These are phyloP conservation scores for Schizochytrium sp. DNA, from an alignment of 108 stramenopile genomes.

Conservation along the genomic window DNA sequence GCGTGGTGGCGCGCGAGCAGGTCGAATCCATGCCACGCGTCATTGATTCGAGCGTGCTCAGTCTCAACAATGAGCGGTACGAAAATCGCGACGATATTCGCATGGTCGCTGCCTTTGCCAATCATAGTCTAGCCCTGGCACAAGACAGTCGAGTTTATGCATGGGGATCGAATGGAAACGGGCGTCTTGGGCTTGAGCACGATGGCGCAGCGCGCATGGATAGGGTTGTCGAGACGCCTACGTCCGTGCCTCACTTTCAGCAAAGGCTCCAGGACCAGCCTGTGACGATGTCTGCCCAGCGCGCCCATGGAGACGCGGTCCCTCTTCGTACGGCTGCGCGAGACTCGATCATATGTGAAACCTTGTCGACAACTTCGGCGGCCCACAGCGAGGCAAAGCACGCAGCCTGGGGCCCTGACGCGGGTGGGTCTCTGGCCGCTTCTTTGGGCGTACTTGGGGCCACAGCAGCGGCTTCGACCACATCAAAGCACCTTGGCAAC, in stretches of 20 bases:
- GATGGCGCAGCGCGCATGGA: background rate
- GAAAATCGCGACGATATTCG: background rate
- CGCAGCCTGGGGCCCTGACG: too few relatives aligned
- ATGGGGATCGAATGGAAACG: background rate
- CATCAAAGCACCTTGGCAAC: background rate
- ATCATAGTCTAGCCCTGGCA: background rate
- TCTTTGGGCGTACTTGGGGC: background rate
- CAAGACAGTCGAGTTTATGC: background rate
- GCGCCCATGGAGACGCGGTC: background rate
- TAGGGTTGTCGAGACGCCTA: background rate
- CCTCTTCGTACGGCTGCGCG: too few relatives aligned
- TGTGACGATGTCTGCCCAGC: background rate
- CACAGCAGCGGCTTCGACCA: background rate
- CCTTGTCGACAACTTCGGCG: too few relatives aligned
- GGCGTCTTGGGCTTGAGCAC: background rate
- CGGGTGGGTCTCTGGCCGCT: background rate
- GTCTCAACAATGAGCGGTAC: background rate
- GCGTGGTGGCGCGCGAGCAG: background rate
- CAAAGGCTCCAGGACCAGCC: background rate
- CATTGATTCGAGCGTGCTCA: background rate
- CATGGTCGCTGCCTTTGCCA: background rate
- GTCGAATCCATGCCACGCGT: background rate
- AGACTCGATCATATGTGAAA: too few relatives aligned
- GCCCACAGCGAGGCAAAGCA: too few relatives aligned
- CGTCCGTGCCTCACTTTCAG: background rate